Percentiles rank a stretch among this genome's conserved stretches.
Evolutionary conservation across 352 stramenopile species (phyloP).

Genomic region (Globisporangium spiculum): DNA sequence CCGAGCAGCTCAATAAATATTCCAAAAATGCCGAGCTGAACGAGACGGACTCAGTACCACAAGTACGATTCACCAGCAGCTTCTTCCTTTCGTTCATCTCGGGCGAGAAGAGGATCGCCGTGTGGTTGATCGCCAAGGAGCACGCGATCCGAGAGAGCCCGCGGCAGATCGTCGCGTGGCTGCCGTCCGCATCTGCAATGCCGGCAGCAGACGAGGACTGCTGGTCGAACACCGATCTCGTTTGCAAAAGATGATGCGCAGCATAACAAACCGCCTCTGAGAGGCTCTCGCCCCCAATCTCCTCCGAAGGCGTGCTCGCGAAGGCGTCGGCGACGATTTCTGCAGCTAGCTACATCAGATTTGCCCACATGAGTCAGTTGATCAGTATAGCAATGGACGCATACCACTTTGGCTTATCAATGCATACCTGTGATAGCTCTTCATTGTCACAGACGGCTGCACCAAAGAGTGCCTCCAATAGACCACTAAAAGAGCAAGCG

Average conservation of each 20-base stretch:
- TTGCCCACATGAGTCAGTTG: background rate
- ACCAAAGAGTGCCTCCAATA: constrained; percentile 44
- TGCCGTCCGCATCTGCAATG: constrained; percentile 20
- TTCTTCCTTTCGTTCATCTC: constrained; percentile 14
- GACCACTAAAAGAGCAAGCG: constrained; percentile 13
- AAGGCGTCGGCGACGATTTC: constrained; percentile 65
- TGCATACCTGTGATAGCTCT: constrained; percentile 40
- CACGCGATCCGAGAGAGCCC: constrained; percentile 45
- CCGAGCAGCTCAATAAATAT: constrained; percentile 60
- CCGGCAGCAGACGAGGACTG: background rate
- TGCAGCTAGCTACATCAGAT: constrained; percentile 40
- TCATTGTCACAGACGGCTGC: constrained; percentile 30
- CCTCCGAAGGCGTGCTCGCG: constrained; percentile 23
- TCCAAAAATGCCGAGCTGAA: constrained; percentile 48
- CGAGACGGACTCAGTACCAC: background rate
- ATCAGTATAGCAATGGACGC: background rate
- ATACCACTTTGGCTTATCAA: background rate
- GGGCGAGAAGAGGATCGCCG: constrained; percentile 26
- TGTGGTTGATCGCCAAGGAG: constrained; percentile 47
- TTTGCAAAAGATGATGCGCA: constrained; percentile 23
- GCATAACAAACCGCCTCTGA: constrained; percentile 29
- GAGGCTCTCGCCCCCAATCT: constrained; percentile 17
- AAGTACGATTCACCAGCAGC: background rate
- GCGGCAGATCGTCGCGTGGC: constrained; percentile 18
- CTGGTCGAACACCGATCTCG: constrained; percentile 24